These are phyloP conservation scores for Aspergillus sparsus DNA, from an alignment of 495 filamentous ascomycete species.

Conservation along the genomic window DNA sequence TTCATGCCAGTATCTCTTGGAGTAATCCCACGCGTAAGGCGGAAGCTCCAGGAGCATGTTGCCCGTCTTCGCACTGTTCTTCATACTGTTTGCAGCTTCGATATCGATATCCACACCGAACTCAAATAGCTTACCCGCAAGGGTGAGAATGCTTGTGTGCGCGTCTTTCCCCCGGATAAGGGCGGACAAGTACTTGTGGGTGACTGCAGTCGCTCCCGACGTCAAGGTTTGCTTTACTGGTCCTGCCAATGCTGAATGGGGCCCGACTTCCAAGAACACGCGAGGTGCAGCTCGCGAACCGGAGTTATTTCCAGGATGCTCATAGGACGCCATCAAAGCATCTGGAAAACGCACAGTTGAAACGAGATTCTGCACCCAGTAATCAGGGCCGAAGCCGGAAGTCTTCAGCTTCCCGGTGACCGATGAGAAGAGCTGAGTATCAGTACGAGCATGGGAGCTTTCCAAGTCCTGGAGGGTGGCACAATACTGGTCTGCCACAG, in stretches of 20 bases:
- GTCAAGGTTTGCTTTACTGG: conserved; percentile 32
- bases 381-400: conserved; percentile 12
- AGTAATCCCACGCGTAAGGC: conserved; percentile 31
- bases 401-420: conserved; percentile 22
- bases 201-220: background rate
- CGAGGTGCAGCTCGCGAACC: conserved; percentile 2
- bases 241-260: conserved; percentile 31
- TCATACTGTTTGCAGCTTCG: background rate
- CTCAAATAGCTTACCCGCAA: conserved; percentile 23
- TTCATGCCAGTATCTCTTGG: conserved; percentile 48
- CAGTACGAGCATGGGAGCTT: background rate
- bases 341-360: conserved; percentile 34
- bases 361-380: conserved; percentile 39
- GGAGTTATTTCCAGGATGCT: background rate
- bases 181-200: background rate
- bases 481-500: conserved; percentile 26
- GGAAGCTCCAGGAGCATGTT: conserved; percentile 26
- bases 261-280: conserved; percentile 36
- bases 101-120: conserved; percentile 9
- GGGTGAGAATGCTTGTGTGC: background rate
- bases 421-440: conserved; percentile 23
- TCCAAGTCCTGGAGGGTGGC: background rate
- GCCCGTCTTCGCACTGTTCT: background rate
- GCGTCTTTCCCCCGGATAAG: conserved; percentile 1
- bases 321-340: conserved; percentile 22